Evolutionary conservation across 2,329 filamentous ascomycete genomes (phyloP).

Genomic region (Colletotrichum zoysiae): DNA sequence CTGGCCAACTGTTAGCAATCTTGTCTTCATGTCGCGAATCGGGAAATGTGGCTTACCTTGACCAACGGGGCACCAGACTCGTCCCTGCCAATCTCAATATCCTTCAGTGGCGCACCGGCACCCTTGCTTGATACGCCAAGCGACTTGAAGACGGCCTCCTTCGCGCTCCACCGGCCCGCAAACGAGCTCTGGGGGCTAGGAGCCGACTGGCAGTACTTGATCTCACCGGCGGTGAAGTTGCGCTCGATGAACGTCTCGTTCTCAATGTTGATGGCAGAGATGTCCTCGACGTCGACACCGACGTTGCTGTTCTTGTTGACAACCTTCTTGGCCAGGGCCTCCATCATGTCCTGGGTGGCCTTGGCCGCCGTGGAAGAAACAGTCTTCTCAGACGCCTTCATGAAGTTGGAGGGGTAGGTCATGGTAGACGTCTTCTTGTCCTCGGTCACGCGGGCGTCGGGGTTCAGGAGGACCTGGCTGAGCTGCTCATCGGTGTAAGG

Average conservation of each 20-base stretch:
- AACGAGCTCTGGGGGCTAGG: conserved; percentile 89
- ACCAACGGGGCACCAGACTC: conserved; percentile 87
- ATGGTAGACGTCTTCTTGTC: conserved; percentile 90
- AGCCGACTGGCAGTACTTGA: conserved; percentile 86
- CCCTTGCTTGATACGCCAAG: conserved; percentile 89
- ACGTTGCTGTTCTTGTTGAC: conserved; percentile 78
- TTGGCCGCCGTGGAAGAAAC: conserved; percentile 63
- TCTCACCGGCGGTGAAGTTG: conserved; percentile 90
- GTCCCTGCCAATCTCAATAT: conserved; percentile 91
- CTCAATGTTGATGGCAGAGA: conserved; percentile 88
- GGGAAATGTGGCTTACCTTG: conserved; percentile 72
- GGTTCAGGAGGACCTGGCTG: conserved; percentile 91
- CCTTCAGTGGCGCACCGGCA: conserved; percentile 88
- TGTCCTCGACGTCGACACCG: conserved; percentile 93
- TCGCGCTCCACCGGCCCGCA: conserved; percentile 95
- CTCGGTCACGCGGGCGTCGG: conserved; percentile 83
- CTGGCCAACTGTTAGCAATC: conserved; percentile 65
- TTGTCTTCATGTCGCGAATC: too few relatives aligned
- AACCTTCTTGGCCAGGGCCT: conserved; percentile 77
- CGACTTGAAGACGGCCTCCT: conserved; percentile 99
- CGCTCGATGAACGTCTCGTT: conserved; percentile 95
- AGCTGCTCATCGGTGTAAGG: conserved; percentile 93
- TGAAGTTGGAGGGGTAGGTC: conserved; percentile 77
- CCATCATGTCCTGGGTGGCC: conserved; percentile 80
- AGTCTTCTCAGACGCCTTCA: conserved; percentile 72